Conservation (phyloP, 73 alveolate species). For the Tetrahymena malaccensis region DNA sequence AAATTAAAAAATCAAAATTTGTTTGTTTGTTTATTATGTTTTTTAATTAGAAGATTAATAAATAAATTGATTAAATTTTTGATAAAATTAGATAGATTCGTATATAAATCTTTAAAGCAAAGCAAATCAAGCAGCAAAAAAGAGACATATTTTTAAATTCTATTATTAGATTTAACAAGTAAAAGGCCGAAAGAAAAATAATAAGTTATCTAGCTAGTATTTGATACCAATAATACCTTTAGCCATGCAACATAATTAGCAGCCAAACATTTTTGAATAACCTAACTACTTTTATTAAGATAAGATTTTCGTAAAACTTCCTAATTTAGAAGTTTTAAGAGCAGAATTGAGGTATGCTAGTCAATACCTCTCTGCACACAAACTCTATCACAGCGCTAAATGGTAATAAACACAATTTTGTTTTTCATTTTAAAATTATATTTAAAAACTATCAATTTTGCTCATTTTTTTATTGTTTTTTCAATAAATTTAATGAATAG, state of each 20-base stretch:
- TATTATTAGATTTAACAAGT: not conserved
- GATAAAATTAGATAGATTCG: not conserved
- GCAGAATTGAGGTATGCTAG: slow-evolving; percentile 73
- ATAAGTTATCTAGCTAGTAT: not conserved
- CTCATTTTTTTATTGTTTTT: not conserved
- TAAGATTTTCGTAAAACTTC: slow-evolving; percentile 13
- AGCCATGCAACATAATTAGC: not conserved
- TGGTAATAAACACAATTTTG: slow-evolving; percentile 46
- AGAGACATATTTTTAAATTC: not conserved
- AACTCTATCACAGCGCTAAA: slow-evolving; percentile 74
- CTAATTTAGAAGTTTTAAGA: slow-evolving; percentile 17
- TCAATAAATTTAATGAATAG: not conserved
- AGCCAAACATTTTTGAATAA: not conserved
- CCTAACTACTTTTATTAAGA: not conserved
- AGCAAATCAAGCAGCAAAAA: not conserved
- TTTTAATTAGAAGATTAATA: not conserved
- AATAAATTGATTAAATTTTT: not conserved
- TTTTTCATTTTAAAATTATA: not conserved
- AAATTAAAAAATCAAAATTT: not conserved
- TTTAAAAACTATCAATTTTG: not conserved
- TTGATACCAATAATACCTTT: not conserved
- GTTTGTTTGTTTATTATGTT: not conserved
- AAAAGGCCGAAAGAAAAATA: not conserved
- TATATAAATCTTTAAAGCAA: no score
- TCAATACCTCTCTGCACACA: slow-evolving; percentile 53